Evolutionary conservation across 2,329 filamentous ascomycete species (phyloP).

Genomic region (Aspergillus sp.): DNA sequence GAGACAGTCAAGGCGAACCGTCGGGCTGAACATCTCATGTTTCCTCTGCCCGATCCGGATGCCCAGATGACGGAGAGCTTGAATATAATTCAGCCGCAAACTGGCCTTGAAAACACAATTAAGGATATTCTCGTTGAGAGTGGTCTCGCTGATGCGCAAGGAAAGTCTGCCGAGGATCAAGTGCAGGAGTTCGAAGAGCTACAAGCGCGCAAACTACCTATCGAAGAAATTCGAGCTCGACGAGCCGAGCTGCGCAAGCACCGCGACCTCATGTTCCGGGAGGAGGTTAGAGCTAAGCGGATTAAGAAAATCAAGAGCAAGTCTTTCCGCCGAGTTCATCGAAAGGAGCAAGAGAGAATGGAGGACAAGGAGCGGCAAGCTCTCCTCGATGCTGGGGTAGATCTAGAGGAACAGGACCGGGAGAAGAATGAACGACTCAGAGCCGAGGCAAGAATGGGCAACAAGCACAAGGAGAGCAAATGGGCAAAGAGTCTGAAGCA

Average conservation of each 20-base stretch:
- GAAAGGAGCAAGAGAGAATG: constrained; percentile 68
- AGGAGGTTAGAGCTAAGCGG: constrained; percentile 83
- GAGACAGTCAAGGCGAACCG: constrained; percentile 95
- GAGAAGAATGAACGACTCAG: constrained; percentile 70
- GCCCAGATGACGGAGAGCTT: constrained; percentile 56
- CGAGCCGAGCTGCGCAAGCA: constrained; percentile 74
- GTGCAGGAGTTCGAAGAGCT: constrained; percentile 69
- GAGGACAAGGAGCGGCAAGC: constrained; percentile 59
- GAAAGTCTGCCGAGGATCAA: constrained; percentile 61
- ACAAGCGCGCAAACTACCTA: constrained; percentile 69
- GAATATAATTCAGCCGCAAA: constrained; percentile 64
- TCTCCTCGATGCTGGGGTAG: constrained; percentile 58
- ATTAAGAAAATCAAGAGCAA: constrained; percentile 99
- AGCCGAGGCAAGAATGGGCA: constrained; percentile 81
- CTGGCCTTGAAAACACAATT: constrained; percentile 82
- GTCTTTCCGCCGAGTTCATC: constrained; percentile 85
- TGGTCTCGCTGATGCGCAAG: constrained; percentile 63
- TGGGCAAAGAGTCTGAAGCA: constrained; percentile 86
- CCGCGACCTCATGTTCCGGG: constrained; percentile 81
- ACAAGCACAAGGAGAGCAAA: constrained; percentile 82
- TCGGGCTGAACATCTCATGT: constrained; percentile 83
- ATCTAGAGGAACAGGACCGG: constrained; percentile 63
- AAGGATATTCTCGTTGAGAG: constrained; percentile 87
- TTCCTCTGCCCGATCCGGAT: constrained; percentile 76
- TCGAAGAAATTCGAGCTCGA: constrained; percentile 70